Evolutionary conservation across 768 basidiomycete genomes (phyloP).

Genomic region (Lentinula edodes): DNA sequence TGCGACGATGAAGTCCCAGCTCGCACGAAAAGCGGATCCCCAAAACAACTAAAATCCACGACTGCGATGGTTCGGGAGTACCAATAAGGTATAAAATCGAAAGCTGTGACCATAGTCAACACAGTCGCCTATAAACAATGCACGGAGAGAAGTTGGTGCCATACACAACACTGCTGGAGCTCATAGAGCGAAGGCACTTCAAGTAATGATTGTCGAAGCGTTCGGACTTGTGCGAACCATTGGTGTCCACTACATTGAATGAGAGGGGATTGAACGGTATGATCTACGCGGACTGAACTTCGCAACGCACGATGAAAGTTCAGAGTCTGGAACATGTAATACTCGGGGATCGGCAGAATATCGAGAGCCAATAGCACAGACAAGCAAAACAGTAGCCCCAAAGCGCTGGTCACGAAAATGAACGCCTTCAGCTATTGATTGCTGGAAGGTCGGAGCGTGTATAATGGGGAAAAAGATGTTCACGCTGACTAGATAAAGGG

Average conservation of each 20-base stretch:
- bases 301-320: constrained; percentile 16
- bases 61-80: constrained; percentile 27
- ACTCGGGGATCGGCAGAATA: constrained; percentile 40
- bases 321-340: constrained; percentile 15
- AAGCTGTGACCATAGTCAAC: constrained; percentile 15
- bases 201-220: constrained; percentile 23
- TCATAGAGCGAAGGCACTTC: constrained; percentile 30
- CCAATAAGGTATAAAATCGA: constrained; percentile 26
- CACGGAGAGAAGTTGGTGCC: constrained; percentile 3
- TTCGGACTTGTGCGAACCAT: constrained; percentile 34
- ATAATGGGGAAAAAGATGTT: constrained; percentile 39
- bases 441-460: constrained; percentile 35
- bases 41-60: constrained; percentile 42
- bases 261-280: neutral
- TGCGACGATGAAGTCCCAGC: constrained; percentile 40
- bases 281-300: neutral
- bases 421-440: constrained; percentile 25
- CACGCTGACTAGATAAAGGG: constrained; percentile 41
- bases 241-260: constrained; percentile 26
- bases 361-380: constrained; percentile 44
- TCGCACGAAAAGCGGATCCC: constrained; percentile 41
- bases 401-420: constrained; percentile 35
- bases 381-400: constrained; percentile 32
- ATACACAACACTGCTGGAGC: constrained; percentile 30
- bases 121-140: neutral